Conservation (phyloP, 2,329 filamentous ascomycete genomes). For the Cryphonectria japonica region DNA sequence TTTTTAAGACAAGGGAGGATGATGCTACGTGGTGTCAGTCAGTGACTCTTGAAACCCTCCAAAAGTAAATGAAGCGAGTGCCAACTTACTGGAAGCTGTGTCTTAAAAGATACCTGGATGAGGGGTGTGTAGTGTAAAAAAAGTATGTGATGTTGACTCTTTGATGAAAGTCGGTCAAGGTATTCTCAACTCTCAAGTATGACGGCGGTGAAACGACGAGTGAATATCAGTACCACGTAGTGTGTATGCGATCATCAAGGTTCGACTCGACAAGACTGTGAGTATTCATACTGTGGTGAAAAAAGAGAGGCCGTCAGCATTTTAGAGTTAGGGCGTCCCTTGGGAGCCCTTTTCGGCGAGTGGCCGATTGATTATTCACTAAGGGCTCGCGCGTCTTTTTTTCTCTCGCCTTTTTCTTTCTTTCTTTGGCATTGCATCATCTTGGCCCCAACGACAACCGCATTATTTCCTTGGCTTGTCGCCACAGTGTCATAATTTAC, state of each 20-base stretch:
- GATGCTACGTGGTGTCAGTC: background rate
- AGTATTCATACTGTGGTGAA: constrained; percentile 1
- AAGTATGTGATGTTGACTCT: constrained; percentile 29
- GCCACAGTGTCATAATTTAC: background rate
- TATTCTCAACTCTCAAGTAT: background rate
- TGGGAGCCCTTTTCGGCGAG: background rate
- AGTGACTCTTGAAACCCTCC: too few species aligned
- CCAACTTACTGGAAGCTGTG: background rate
- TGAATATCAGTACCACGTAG: background rate
- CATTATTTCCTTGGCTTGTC: background rate
- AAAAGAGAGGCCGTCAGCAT: background rate
- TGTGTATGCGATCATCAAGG: background rate
- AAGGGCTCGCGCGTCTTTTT: background rate
- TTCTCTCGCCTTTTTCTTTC: background rate
- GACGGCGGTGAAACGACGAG: background rate
- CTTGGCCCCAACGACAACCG: constrained; percentile 5
- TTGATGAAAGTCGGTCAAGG: constrained; percentile 26
- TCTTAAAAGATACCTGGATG: background rate
- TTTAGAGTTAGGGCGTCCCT: background rate
- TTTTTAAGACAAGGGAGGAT: too few species aligned
- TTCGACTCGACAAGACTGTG: background rate
- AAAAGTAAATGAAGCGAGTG: background rate
- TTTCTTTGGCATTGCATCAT: constrained; percentile 25
- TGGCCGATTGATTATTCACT: background rate
- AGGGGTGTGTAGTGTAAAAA: constrained; percentile 27